Evolutionary conservation across 1,139 yeast genomes (phyloP).

Genomic region (Pneumocystis wakefieldiae): DNA sequence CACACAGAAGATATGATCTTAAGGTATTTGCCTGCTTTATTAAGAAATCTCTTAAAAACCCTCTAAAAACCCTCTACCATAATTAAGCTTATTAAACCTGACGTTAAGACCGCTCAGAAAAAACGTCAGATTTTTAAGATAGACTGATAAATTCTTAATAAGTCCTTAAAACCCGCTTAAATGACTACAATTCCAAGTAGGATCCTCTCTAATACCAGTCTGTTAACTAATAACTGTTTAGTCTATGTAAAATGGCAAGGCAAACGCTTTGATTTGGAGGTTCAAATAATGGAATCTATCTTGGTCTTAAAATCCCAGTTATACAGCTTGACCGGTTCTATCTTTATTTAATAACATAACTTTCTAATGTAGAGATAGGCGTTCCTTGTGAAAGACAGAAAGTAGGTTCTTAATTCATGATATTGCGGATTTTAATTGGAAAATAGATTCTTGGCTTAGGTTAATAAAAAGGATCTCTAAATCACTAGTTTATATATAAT

Average conservation of each 20-base stretch:
- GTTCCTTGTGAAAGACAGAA: background rate
- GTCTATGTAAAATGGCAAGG: slow-evolving; percentile 36
- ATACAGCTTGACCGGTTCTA: slow-evolving; percentile 41
- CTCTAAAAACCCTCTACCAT: background rate
- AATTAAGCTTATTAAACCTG: background rate
- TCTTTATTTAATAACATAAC: background rate
- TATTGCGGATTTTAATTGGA: background rate
- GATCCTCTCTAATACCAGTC: no score
- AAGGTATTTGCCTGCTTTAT: slow-evolving; percentile 47
- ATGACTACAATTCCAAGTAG: background rate
- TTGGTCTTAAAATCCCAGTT: slow-evolving; percentile 57
- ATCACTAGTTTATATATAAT: background rate
- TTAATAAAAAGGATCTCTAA: slow-evolving; percentile 42
- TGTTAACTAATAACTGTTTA: slow-evolving; percentile 32
- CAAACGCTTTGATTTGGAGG: slow-evolving; percentile 54
- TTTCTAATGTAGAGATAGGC: background rate
- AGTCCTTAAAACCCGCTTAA: background rate
- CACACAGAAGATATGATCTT: slow-evolving; percentile 88
- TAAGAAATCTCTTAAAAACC: slow-evolving; percentile 32
- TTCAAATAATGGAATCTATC: slow-evolving; percentile 39
- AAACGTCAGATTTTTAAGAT: background rate
- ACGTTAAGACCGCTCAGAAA: background rate
- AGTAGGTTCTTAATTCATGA: background rate
- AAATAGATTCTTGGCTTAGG: slow-evolving; percentile 37
- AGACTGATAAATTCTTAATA: background rate